A percentile compares a stretch with the other conserved stretches of the same genome.
phyloP scores from a whole-genome alignment of 2,329 filamentous ascomycete genomes.

The Aspergillus uvarum region DNA sequence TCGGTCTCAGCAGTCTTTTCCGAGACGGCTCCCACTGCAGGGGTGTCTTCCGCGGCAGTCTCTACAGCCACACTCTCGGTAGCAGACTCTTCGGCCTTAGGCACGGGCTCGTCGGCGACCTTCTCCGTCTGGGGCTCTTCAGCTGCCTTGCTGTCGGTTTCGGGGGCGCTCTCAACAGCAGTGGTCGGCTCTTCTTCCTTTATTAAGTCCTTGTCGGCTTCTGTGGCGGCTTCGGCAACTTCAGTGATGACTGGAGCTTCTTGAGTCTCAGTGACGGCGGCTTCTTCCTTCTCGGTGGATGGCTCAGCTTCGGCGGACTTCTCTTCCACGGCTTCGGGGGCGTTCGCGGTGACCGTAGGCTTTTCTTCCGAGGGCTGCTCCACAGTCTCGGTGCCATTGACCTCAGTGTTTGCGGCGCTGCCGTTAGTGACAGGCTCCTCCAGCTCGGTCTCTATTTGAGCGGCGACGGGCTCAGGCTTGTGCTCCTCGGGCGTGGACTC shows the following conservation, averaged over 20 bases:
- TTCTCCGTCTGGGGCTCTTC: slow-evolving; percentile 11
- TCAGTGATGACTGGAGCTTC: background rate
- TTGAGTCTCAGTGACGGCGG: slow-evolving; percentile 1
- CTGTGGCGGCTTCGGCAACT: background rate
- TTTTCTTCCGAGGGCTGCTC: slow-evolving; percentile 10
- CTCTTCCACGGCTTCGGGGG: slow-evolving; percentile 1
- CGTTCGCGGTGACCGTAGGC: background rate
- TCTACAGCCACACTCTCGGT: slow-evolving; percentile 9
- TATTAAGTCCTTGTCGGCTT: slow-evolving; percentile 1
- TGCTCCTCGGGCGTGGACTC: slow-evolving; percentile 11
- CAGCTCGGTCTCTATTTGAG: background rate
- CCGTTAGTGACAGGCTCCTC: slow-evolving; percentile 10
- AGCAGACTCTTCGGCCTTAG: slow-evolving; percentile 7
- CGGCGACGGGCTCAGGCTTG: slow-evolving; percentile 1
- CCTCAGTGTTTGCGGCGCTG: slow-evolving; percentile 9
- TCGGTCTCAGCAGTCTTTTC: background rate
- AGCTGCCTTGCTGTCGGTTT: slow-evolving; percentile 3
- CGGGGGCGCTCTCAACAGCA: background rate
- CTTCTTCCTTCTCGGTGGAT: background rate
- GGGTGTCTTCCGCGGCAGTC: background rate
- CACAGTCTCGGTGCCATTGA: slow-evolving; percentile 14
- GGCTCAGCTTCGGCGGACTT: slow-evolving; percentile 4
- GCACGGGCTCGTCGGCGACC: background rate
- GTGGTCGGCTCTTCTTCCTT: background rate
- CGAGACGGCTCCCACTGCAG: background rate